Evolutionary conservation across 129 eudicot species (phyloP).

Genomic region (Flaveria brownii): DNA sequence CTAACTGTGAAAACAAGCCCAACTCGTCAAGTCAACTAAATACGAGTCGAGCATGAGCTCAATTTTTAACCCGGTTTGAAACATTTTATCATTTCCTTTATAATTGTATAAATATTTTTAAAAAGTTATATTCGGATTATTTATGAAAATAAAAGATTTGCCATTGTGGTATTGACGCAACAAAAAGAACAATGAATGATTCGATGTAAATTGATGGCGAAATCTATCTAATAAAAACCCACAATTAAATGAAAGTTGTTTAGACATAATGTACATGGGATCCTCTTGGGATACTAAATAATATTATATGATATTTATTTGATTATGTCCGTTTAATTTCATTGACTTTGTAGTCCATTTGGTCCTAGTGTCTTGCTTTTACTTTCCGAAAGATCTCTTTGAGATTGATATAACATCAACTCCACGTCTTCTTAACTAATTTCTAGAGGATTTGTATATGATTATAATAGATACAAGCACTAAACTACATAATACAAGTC

Average conservation of each 20-base stretch:
- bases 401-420: slow-evolving; percentile 17
- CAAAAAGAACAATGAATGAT: slow-evolving; percentile 24
- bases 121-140: neutral
- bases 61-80: no score
- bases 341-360: slow-evolving; percentile 26
- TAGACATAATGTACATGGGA: slow-evolving; percentile 13
- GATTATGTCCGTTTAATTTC: slow-evolving; percentile 5
- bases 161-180: neutral
- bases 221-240: neutral
- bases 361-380: slow-evolving; percentile 22
- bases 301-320: neutral
- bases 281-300: slow-evolving; percentile 23
- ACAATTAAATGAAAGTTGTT: slow-evolving; percentile 14
- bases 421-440: neutral
- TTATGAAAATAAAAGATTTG: neutral
- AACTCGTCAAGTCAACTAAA: no score
- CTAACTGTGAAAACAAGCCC: no score
- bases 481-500: neutral
- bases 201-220: slow-evolving; percentile 24
- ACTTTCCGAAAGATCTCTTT: slow-evolving; percentile 30
- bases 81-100: no score
- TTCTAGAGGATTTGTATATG: neutral
- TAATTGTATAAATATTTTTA: no score
- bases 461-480: neutral
- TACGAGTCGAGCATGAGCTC: no score